phyloP scores from a whole-genome alignment of 1,284 basidiomycete species.

The Amylostereum chailletii region DNA sequence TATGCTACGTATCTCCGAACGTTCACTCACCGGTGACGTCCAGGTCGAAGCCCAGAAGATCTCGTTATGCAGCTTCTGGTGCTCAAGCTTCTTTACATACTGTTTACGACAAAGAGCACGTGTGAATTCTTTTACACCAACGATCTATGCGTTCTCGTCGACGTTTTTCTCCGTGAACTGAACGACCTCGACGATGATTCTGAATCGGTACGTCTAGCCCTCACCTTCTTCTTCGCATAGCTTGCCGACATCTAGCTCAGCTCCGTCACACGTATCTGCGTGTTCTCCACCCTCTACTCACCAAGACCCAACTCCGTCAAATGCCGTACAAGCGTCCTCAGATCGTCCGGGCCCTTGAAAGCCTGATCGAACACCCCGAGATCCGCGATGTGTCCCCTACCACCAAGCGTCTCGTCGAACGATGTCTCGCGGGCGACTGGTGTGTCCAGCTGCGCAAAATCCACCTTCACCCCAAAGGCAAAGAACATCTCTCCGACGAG shows the following conservation, averaged over 20 bases:
- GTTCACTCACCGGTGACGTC: neutral
- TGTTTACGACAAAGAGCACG: slow-evolving; percentile 91
- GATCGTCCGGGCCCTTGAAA: slow-evolving; percentile 79
- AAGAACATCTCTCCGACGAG: slow-evolving; percentile 10
- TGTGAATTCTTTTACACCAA: slow-evolving; percentile 98
- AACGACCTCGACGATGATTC: slow-evolving; percentile 88
- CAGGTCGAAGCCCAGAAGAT: slow-evolving; percentile 81
- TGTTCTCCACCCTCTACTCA: slow-evolving; percentile 91
- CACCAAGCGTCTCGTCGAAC: slow-evolving; percentile 85
- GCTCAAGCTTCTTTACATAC: slow-evolving; percentile 89
- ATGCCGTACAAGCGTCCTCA: slow-evolving; percentile 89
- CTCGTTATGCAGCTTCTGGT: slow-evolving; percentile 92
- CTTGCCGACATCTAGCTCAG: slow-evolving; percentile 28
- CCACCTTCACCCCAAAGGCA: slow-evolving; percentile 19
- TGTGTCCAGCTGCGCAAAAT: slow-evolving; percentile 56
- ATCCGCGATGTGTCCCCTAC: slow-evolving; percentile 82
- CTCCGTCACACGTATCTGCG: slow-evolving; percentile 95
- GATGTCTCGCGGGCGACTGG: slow-evolving; percentile 86
- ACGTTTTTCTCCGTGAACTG: slow-evolving; percentile 92
- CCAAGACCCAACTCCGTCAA: slow-evolving; percentile 84
- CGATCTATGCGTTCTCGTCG: slow-evolving; percentile 91
- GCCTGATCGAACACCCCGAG: slow-evolving; percentile 63
- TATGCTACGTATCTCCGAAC: neutral
- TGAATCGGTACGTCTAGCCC: slow-evolving; percentile 64
- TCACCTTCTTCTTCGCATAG: neutral